Evolutionary conservation across 345 rosid species (phyloP), one percentile per base, ranked within the genome.

Genomic region (thale cress (Arabidopsis thaliana)): DNA sequence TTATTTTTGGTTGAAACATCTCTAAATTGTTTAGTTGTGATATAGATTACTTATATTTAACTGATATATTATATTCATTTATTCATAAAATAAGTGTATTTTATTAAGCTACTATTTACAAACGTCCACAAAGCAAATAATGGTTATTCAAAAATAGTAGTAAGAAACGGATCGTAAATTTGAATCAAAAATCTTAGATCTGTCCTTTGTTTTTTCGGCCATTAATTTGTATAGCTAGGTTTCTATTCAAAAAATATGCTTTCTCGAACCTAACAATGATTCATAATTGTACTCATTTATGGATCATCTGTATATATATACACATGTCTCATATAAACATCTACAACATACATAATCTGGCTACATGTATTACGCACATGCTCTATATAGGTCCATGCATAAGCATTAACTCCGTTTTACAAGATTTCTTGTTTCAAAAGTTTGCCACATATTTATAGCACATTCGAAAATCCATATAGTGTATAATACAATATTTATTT

Each of bases 221-320:
- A 38, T 38, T 53, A 14, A 44, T 14, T 25, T 30, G 30, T 14
- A 42, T 12, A 28, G 10, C 61, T 62, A 72, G 44, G n/a, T 72
- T 62, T 51, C 8, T 53, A 33, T 33, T 53, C 28, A 23, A 56
- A 32, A 42, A 50, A 12, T 45, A 74, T 36, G 58, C 4, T 44
- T 36, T 49, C 71, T 74, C 67, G 78, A 67, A 75, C 20, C 38
- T 58, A 40, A 50, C 67, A 58, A 20, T 30, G 59, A 37, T 11
- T n/a, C 23, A 67, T 74, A 48, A 30, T 30, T 66, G 38, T 66
- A 28, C 14, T 4, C 67, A 66, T 74, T 45, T 48, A 36, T 65
- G 50, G 52, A 74, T 48, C 66, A 46, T 65, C 25, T 16, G 41
- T 6, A n/a, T 65, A 64, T 65, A 64, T 22, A 52, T 24, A 37